These are phyloP conservation scores for Pseudotsuga menziesii DNA, from an alignment of 75 land plant genomes.

Conservation along the genomic window DNA sequence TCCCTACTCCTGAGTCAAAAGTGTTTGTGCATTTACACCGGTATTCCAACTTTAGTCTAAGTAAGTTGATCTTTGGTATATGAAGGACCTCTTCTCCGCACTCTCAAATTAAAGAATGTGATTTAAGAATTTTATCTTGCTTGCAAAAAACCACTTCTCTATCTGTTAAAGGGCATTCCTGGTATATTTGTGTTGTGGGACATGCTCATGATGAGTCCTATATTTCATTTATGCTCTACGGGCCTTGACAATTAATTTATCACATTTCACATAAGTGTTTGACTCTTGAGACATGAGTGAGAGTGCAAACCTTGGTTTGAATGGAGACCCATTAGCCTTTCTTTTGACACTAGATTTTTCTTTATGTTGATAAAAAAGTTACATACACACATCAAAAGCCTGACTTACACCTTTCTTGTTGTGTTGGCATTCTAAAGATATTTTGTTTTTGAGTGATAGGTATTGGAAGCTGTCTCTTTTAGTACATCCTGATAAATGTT, in stretches of 20 bases:
- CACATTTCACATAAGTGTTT: background rate
- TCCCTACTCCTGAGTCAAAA: no score
- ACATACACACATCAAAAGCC: no score
- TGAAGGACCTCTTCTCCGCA: background rate
- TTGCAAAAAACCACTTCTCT: background rate
- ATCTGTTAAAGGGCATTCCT: background rate
- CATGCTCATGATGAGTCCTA: background rate
- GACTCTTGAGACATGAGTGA: no score
- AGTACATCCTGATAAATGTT: constrained; percentile 98
- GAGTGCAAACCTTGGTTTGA: no score
- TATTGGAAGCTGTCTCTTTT: constrained; percentile 97
- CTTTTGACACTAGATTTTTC: background rate
- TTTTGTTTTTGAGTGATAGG: constrained; percentile 28
- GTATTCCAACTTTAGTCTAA: background rate
- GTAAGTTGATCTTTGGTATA: background rate
- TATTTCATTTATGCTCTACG: background rate
- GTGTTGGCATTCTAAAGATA: background rate
- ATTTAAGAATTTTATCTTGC: background rate
- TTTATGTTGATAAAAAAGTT: background rate
- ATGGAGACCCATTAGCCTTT: background rate
- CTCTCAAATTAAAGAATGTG: background rate
- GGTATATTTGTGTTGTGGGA: background rate
- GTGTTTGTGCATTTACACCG: no score
- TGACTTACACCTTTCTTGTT: no score
- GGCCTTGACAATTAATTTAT: background rate